Conservation (phyloP, 2,329 filamentous ascomycete genomes). For the Fusarium coicis region DNA sequence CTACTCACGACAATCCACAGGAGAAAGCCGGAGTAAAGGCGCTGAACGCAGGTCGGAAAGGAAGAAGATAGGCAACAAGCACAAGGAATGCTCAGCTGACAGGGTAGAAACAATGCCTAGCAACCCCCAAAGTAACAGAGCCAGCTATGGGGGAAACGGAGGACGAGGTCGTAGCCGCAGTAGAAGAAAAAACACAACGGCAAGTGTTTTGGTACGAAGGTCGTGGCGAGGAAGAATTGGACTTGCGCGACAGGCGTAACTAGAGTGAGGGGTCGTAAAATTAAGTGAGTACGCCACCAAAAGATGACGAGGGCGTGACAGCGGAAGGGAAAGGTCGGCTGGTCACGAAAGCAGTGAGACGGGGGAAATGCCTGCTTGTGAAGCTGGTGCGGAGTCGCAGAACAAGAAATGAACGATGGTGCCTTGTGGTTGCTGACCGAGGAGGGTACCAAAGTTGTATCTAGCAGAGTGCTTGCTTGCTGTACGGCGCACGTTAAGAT, state of each 20-base stretch:
- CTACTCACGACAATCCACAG: slow-evolving; percentile 59
- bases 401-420: slow-evolving; percentile 35
- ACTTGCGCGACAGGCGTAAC: slow-evolving; percentile 38
- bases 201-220: slow-evolving; percentile 37
- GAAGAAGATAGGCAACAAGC: slow-evolving; percentile 19
- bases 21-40: slow-evolving; percentile 60
- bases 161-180: slow-evolving; percentile 38
- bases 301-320: slow-evolving; percentile 44
- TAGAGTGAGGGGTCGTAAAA: slow-evolving; percentile 41
- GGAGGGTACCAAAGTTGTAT: slow-evolving; percentile 43
- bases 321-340: slow-evolving; percentile 36
- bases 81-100: slow-evolving; percentile 30
- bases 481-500: slow-evolving; percentile 42
- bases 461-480: slow-evolving; percentile 20
- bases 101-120: slow-evolving; percentile 35
- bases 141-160: slow-evolving; percentile 33
- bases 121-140: slow-evolving; percentile 36
- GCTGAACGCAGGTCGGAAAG: slow-evolving; percentile 36
- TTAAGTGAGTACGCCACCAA: slow-evolving; percentile 40
- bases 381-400: slow-evolving; percentile 34
- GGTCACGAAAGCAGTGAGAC: slow-evolving; percentile 44
- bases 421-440: slow-evolving; percentile 39
- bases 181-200: slow-evolving; percentile 28
- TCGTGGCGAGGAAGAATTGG: slow-evolving; percentile 44
- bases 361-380: slow-evolving; percentile 40